These are phyloP conservation scores for Paracamarosporium sp. DNA, from an alignment of 2,329 filamentous ascomycete species.

Conservation along the genomic window DNA sequence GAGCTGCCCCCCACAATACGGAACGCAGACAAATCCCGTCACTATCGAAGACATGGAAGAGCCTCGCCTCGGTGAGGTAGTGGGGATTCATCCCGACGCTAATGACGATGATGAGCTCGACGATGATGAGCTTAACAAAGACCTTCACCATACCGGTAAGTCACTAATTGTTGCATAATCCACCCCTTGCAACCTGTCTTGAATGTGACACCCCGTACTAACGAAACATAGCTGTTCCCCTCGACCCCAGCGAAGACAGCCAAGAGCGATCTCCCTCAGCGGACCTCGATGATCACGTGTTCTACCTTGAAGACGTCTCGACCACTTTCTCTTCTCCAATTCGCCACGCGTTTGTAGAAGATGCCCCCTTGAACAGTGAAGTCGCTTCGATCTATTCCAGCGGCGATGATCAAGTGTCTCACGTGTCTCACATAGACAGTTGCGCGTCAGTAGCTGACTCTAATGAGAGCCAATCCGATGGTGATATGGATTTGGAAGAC, in stretches of 20 bases:
- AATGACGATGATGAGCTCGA: slow-evolving; percentile 14
- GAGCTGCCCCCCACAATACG: slow-evolving; percentile 16
- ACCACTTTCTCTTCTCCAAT: not conserved
- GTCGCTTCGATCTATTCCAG: not conserved
- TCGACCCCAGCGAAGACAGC: not conserved
- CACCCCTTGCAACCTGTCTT: not conserved
- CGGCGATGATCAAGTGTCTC: slow-evolving; percentile 1
- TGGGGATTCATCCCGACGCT: slow-evolving; percentile 9
- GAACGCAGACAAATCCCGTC: slow-evolving; percentile 36
- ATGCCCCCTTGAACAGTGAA: not conserved
- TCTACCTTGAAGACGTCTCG: not conserved
- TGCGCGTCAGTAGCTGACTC: not conserved
- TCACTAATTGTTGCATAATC: too few relatives aligned
- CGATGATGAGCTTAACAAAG: slow-evolving; percentile 10
- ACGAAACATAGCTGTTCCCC: not conserved
- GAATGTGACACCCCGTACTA: not conserved
- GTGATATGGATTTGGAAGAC: not conserved
- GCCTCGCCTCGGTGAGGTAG: too few relatives aligned
- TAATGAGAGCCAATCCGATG: slow-evolving; percentile 6
- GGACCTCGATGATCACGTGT: not conserved
- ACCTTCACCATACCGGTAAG: slow-evolving; percentile 13
- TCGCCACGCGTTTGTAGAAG: not conserved
- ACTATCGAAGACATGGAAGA: slow-evolving; percentile 38
- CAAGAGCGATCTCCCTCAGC: not conserved
- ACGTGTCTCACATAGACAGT: not conserved